These are phyloP conservation scores for Rubia yunnanensis DNA, from an alignment of 257 asterid genomes.

Conservation along the genomic window DNA sequence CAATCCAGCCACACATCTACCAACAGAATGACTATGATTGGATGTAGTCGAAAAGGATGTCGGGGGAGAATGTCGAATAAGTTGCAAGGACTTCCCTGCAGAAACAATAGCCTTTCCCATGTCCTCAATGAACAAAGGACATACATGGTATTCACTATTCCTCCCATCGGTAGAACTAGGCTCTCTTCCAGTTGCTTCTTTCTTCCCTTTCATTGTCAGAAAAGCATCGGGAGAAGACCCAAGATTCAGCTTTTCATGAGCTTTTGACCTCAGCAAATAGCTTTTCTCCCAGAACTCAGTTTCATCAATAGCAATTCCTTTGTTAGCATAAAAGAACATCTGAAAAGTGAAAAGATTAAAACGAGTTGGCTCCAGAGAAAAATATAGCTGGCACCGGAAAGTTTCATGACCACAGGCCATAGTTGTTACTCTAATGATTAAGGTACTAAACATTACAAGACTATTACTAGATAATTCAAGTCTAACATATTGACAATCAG, in stretches of 20 bases:
- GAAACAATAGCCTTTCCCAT: constrained; percentile 76
- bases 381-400: background rate
- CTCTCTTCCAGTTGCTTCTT: constrained; percentile 35
- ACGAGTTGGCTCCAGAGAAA: background rate
- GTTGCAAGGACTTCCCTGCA: constrained; percentile 95
- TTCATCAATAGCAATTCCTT: constrained; percentile 61
- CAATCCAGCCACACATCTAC: constrained; percentile 45
- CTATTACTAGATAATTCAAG: background rate
- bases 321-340: constrained; percentile 85
- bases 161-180: constrained; percentile 39
- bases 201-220: constrained; percentile 27
- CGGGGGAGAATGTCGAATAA: constrained; percentile 66
- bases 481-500: background rate
- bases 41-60: constrained; percentile 34
- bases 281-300: constrained; percentile 98
- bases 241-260: constrained; percentile 25
- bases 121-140: constrained; percentile 74
- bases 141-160: constrained; percentile 39
- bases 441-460: background rate
- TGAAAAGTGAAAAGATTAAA: constrained; percentile 24
- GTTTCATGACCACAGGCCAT: background rate
- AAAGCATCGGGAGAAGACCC: constrained; percentile 30
- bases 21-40: constrained; percentile 24
- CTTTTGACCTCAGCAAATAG: constrained; percentile 54
- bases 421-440: background rate